Base-by-base conservation (phyloP, 768 basidiomycete genomes). In the Pisolithus sp. region DNA sequence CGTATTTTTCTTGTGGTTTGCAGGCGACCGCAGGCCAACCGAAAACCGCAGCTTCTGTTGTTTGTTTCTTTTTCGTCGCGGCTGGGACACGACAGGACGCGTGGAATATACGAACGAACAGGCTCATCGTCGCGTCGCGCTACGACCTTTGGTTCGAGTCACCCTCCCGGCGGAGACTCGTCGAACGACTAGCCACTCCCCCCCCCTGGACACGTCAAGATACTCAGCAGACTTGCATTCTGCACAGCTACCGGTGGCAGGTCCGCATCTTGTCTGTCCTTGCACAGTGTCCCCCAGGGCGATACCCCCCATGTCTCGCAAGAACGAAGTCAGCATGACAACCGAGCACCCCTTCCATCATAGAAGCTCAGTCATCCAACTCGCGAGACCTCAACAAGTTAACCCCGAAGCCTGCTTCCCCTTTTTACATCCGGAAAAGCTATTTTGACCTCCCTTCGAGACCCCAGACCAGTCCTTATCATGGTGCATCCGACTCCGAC, bases 321-420 rank as follows among this genome's bases (percentile, higher is more conserved):
- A 53, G 42, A 50, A 41, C 44, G 50, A 58, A 44, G 31, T 37
- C 51, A 43, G 42, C 38, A 50, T 47, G 55, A 51, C 53, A 52
- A 31, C 47, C 31, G 59, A 73, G 38, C 77, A 73, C 51, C 66
- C 67, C 24, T 77, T 80, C 15, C 73, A 74, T 53, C 81, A 79
- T 65, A 81, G 74, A 57, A 68, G 75, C 20, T 81, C 83, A 37
- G n/a, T 83, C 83, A 31, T 83, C 83, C 24, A 68, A 81, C 45
- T 70, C 74, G 53, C 74, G 73, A 53, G 77, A 78, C 66, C 76
- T 74, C 61, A 73, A 72, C 62, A 63, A 63, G 12, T 24, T 24
- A 42, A 20, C 51, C 48, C 34, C 57, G 52, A 58, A 52, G 17
- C 56, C 54, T 42, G 45, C 46, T 53, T 54, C 53, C 50, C 61